These are phyloP conservation scores for Brasenia schreberi DNA, from an alignment of 164 flowering plant genomes.

Conservation along the genomic window DNA sequence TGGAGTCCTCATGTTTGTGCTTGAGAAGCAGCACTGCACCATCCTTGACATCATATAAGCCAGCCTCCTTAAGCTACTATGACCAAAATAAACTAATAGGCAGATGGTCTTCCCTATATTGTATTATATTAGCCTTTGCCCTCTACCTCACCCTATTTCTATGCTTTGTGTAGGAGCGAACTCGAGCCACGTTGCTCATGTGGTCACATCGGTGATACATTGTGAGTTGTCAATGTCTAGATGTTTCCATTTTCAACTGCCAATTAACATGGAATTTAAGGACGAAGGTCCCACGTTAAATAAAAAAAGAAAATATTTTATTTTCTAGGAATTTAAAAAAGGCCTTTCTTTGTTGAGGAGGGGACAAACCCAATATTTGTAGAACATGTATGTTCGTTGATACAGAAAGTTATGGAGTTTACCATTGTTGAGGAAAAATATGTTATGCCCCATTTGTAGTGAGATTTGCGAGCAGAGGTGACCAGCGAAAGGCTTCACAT, in stretches of 20 bases:
- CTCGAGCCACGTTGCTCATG: neutral
- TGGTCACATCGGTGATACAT: neutral
- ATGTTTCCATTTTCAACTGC: neutral
- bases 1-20: constrained; percentile 12
- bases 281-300: neutral
- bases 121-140: neutral
- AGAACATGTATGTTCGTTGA: no score
- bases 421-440: neutral
- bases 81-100: neutral
- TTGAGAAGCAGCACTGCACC: neutral
- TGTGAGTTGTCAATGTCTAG: neutral
- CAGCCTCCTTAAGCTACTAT: neutral
- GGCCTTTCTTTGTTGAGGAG: neutral
- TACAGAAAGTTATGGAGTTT: no score
- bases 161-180: neutral
- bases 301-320: neutral
- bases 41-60: neutral
- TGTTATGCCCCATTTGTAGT: neutral
- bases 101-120: neutral
- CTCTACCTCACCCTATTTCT: neutral
- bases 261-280: neutral
- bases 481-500: neutral
- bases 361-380: neutral
- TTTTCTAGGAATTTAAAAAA: neutral
- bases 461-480: neutral